Evolutionary conservation across 2,329 filamentous ascomycete species (phyloP), one percentile per base, ranked within the genome.

Genomic region (Phaeosphaeriaceae sp.): DNA sequence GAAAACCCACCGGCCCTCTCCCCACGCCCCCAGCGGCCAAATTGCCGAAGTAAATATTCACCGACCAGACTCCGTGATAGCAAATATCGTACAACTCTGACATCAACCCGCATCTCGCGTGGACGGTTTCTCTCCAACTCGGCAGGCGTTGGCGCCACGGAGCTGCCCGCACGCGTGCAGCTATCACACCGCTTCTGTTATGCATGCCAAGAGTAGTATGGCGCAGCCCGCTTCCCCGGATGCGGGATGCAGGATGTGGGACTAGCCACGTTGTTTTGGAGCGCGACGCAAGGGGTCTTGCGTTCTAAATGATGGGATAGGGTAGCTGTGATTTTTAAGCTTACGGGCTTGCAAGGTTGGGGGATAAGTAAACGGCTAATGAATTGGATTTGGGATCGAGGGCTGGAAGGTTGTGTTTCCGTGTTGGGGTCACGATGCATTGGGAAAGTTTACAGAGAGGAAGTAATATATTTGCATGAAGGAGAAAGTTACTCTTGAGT

Each of bases 151-250:
- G 26, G 54, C 48, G 53, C 26, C 11, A 42, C 57, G 60, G 59
- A 61, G 54, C 56, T 63, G 63, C 61, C 63, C 54, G 66, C 59
- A 59, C 17, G 43, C 60, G 23, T 67, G 69, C 69, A 71, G 68
- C 62, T 28, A 64, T 70, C 69, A 71, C 69, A 70, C 69, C 69
- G 69, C 69, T 62, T 66, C n/a, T 28, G 26, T 56, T 60, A 60
- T 59, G 59, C 59, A 59, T 40, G 65, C 63, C 61, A 67, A 63
- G 62, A 47, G 50, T 52, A 23, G 46, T 17, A 47, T 19, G 51
- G 49, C 54, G n/a, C 42, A 48, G 40, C 65, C 61, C 60, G 61
- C 65, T 65, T 65, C 67, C 66, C 66, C 62, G 67, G 63, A 64
- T 67, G 59, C 60, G 62, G 63, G 58, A 66, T 52, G 54, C 60